These are phyloP conservation scores for Camellia oleifera DNA, from an alignment of 179 eudicot species.

Conservation along the genomic window DNA sequence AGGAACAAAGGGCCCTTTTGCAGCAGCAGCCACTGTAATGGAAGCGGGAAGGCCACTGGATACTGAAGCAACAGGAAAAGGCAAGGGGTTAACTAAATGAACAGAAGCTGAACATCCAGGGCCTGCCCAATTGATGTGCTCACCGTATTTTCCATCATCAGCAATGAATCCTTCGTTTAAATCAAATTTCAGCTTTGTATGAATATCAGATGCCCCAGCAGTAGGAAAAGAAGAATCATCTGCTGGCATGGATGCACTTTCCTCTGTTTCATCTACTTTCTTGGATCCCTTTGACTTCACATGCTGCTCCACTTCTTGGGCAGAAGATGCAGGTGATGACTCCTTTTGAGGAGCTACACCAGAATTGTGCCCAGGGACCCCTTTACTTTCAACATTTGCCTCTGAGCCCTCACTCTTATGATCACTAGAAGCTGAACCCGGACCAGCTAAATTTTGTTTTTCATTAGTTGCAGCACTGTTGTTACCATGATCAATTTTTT, in stretches of 20 bases:
- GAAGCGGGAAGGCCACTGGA: constrained; percentile 45
- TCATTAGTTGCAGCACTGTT: neutral
- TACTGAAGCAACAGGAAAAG: constrained; percentile 29
- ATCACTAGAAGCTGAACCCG: constrained; percentile 16
- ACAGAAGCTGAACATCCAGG: constrained; percentile 15
- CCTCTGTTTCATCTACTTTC: constrained; percentile 19
- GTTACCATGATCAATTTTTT: constrained; percentile 16
- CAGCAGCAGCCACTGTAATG: constrained; percentile 78
- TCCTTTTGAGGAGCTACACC: constrained; percentile 11
- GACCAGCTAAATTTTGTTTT: constrained; percentile 19
- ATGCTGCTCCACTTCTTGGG: constrained; percentile 18
- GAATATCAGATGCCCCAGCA: constrained; percentile 28
- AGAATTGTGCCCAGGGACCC: constrained; percentile 10
- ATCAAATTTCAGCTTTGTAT: constrained; percentile 62
- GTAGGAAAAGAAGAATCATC: constrained; percentile 28
- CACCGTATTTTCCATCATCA: constrained; percentile 65
- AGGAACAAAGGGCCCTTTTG: constrained; percentile 74
- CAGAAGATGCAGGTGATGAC: constrained; percentile 16
- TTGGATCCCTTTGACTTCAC: constrained; percentile 16
- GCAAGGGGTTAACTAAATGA: neutral
- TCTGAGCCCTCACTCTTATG: constrained; percentile 29
- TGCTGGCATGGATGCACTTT: constrained; percentile 18
- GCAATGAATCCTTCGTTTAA: constrained; percentile 71
- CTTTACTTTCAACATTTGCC: constrained; percentile 27
- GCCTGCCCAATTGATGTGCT: constrained; percentile 24